Evolutionary conservation across 106 monocot genomes (phyloP).

Genomic region (Acorus calamus): DNA sequence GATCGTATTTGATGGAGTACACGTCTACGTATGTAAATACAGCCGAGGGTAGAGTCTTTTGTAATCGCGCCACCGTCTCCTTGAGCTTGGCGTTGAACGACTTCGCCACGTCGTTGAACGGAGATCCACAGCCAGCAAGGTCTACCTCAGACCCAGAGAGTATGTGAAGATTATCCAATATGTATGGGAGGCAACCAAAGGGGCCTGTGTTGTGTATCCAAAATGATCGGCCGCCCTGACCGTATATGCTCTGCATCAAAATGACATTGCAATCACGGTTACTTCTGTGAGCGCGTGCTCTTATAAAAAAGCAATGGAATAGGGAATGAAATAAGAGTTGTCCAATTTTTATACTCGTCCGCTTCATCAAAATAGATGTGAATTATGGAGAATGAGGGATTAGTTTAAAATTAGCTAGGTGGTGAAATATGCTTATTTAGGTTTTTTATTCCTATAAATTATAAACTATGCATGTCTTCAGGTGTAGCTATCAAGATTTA

Average conservation of each 20-base stretch:
- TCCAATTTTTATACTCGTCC: too few relatives aligned
- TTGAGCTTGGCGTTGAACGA: slow-evolving; percentile 65
- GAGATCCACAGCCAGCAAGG: slow-evolving; percentile 41
- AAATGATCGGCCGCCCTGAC: slow-evolving; percentile 58
- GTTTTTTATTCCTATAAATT: too few relatives aligned
- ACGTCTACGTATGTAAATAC: slow-evolving; percentile 82
- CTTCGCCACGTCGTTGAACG: slow-evolving; percentile 62
- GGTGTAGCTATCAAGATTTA: too few relatives aligned
- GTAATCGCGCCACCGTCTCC: slow-evolving; percentile 41
- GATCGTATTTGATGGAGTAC: slow-evolving; percentile 63
- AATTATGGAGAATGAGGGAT: too few relatives aligned
- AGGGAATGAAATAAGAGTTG: too few relatives aligned
- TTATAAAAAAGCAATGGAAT: background rate
- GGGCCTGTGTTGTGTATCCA: slow-evolving; percentile 98
- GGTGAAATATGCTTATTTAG: too few relatives aligned
- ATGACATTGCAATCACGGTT: too few relatives aligned
- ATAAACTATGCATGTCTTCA: too few relatives aligned
- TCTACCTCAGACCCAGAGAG: slow-evolving; percentile 29
- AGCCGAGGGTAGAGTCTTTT: slow-evolving; percentile 48
- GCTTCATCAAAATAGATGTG: too few relatives aligned
- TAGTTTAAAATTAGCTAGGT: too few relatives aligned
- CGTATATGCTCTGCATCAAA: slow-evolving; percentile 40
- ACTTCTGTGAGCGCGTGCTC: too few relatives aligned
- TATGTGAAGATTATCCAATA: slow-evolving; percentile 26
- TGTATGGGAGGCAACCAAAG: slow-evolving; percentile 76